Percentiles rank a stretch among this genome's conserved stretches.
phyloP scores from a whole-genome alignment of 192 early-diverging fungal genomes.

The Thamnidium elegans region DNA sequence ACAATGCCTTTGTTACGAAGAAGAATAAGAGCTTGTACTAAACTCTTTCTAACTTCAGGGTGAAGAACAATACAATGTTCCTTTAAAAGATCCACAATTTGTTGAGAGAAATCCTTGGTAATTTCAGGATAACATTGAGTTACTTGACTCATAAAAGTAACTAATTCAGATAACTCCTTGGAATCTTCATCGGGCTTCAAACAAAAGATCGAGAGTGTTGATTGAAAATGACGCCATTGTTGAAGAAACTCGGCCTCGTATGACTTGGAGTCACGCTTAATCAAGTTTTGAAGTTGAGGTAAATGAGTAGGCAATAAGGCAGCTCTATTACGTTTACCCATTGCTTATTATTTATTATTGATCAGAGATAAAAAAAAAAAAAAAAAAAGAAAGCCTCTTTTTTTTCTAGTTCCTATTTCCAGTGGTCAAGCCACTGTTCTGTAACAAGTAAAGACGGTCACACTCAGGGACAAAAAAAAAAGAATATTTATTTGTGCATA shows the following conservation, averaged over 20 bases:
- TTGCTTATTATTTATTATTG: slow-evolving; percentile 20
- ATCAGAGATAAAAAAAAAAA: slow-evolving; percentile 2
- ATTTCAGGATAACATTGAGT: slow-evolving; percentile 85
- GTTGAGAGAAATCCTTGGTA: slow-evolving; percentile 73
- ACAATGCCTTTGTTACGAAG: slow-evolving; percentile 84
- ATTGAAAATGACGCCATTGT: slow-evolving; percentile 91
- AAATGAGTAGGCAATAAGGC: slow-evolving; percentile 74
- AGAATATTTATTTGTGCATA: not conserved
- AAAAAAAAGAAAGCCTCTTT: slow-evolving; percentile 12
- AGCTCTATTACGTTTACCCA: slow-evolving; percentile 63
- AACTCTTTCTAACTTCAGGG: slow-evolving; percentile 76
- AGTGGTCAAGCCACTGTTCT: slow-evolving; percentile 1
- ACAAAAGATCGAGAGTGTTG: slow-evolving; percentile 80
- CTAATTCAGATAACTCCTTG: slow-evolving; percentile 81
- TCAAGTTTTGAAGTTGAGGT: slow-evolving; percentile 97
- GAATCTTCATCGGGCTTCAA: slow-evolving; percentile 82
- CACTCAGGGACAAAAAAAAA: not conserved
- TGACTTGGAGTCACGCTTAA: slow-evolving; percentile 91
- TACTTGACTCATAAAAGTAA: slow-evolving; percentile 91
- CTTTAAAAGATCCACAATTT: slow-evolving; percentile 80
- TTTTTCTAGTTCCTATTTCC: slow-evolving; percentile 4
- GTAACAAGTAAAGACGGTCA: slow-evolving; percentile 4
- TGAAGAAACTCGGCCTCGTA: slow-evolving; percentile 94
- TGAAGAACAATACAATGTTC: slow-evolving; percentile 79
- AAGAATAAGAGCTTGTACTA: slow-evolving; percentile 87